A percentile compares a stretch with the other conserved stretches of the same genome.
Conservation (phyloP, 2,329 filamentous ascomycete genomes). For the Fusarium sp. region DNA sequence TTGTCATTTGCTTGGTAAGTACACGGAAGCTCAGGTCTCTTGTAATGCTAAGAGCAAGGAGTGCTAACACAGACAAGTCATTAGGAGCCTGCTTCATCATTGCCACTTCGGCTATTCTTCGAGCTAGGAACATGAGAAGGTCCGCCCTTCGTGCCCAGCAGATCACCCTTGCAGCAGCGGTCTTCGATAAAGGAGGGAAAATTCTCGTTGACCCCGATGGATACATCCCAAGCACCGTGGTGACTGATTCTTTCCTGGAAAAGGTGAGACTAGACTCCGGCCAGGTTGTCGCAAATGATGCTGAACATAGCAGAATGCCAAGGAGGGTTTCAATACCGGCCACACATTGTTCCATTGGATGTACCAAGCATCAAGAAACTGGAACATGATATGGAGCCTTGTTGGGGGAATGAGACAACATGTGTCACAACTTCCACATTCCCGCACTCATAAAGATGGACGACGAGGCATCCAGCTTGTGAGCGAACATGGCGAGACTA, state of each 20-base stretch:
- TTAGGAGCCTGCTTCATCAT: conserved; percentile 70
- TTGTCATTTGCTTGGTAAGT: conserved; percentile 76
- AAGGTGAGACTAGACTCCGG: conserved; percentile 54
- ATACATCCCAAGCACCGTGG: conserved; percentile 75
- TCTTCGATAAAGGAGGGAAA: conserved; percentile 73
- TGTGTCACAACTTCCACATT: conserved; percentile 61
- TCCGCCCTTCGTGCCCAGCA: conserved; percentile 70
- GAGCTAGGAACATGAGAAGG: conserved; percentile 61
- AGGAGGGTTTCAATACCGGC: conserved; percentile 78
- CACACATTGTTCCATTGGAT: conserved; percentile 90
- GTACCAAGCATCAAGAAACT: conserved; percentile 82
- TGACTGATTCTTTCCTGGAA: conserved; percentile 81
- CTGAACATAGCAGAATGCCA: conserved; percentile 53
- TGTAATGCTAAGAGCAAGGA: too few species aligned
- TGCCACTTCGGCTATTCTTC: conserved; percentile 63
- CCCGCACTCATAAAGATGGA: conserved; percentile 34
- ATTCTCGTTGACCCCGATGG: conserved; percentile 77
- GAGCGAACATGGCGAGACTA: conserved; percentile 64
- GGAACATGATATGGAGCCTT: conserved; percentile 73
- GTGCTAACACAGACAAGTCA: conserved; percentile 55
- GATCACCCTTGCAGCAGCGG: conserved; percentile 66
- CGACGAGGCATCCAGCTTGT: conserved; percentile 54
- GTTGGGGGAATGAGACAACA: conserved; percentile 79
- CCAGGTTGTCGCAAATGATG: not conserved
- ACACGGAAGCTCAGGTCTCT: not conserved